Base-by-base conservation (phyloP, 1,284 basidiomycete species). In the Paramarasmius palmivorus region DNA sequence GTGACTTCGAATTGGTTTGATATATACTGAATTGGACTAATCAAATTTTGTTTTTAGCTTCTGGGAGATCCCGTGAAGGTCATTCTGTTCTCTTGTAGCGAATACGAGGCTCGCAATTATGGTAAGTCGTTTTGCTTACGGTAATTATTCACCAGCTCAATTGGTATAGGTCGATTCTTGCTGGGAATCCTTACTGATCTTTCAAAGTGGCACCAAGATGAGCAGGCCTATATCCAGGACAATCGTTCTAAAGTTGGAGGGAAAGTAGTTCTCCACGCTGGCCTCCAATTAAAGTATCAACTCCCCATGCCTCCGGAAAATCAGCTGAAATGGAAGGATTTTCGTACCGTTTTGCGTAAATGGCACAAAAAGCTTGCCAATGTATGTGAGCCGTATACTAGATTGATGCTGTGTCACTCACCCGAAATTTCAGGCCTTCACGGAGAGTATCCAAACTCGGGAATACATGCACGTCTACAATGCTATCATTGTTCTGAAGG, bases 381-480 rank as follows among this genome's bases (percentile, higher is more conserved):
- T 69, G 89, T 87, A 64, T 48, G 73, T 66, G 8, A 34, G 55
- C 54, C 12, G 46, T 44, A 38, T 25, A 19, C 45, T 19, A 22
- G 50, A 25, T 57, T 32, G 3, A 32, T 15, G 4, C 49, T 12
- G 37, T 44, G 26, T 32, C n/a, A 15, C 29, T 36, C 7, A 49
- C 57, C 47, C 42, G 37, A 42, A 53, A 50, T 54, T 55, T 5
- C 57, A 90, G 86, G 79, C 76, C 58, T 79, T 90, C 58, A 72
- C 75, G 23, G 83, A 82, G 41, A 86, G 82, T 61, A 82, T 89
- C 48, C 77, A 83, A 66, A 83, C 83, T 1, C 86, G 87, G 61
- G 93, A 95, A 64, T 97, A 94, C 68, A 95, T 96, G 90, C 92
- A 93, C 64, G 90, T 96, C 53, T 94, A 95, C 69, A 98, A 98